Percentiles rank a stretch among this genome's conserved stretches.
These are phyloP conservation scores for Jamesozyma hellenica DNA, from an alignment of 805 yeast genomes.

Conservation along the genomic window DNA sequence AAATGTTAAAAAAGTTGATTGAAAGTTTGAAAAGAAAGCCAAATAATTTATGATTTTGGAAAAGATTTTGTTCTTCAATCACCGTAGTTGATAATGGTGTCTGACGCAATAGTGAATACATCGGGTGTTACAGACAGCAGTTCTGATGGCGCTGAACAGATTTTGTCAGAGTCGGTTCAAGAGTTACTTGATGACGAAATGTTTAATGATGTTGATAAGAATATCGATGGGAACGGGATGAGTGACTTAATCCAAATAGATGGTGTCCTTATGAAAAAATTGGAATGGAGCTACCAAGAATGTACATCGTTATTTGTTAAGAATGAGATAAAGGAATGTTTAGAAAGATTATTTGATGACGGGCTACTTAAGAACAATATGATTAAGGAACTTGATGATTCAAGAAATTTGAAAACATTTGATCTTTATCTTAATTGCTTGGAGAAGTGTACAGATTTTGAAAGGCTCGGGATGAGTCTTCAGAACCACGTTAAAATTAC, in stretches of 20 bases:
- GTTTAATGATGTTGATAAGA: constrained; percentile 1
- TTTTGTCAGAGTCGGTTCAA: constrained; percentile 8
- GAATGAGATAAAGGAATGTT: constrained; percentile 15
- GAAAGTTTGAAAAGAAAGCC: no score
- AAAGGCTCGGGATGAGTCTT: constrained; percentile 8
- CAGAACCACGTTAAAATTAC: constrained; percentile 1
- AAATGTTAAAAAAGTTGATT: no score
- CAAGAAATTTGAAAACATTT: constrained; percentile 4
- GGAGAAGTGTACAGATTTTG: constrained; percentile 7
- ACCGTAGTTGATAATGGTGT: no score
- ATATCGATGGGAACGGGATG: not conserved
- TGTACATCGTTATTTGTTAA: constrained; percentile 15
- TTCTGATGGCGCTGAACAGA: not conserved
- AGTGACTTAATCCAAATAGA: not conserved
- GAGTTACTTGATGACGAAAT: constrained; percentile 16
- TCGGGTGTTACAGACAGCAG: no score
- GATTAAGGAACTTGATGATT: not conserved
- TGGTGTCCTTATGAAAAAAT: not conserved
- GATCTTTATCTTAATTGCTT: constrained; percentile 15
- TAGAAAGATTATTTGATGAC: constrained; percentile 14
- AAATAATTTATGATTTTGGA: no score
- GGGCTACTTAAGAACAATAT: constrained; percentile 8
- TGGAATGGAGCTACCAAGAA: constrained; percentile 7
- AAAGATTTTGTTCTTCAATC: no score
- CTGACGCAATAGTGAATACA: no score